These are phyloP conservation scores for Cicer pinnatifidum DNA, from an alignment of 306 rosid species.

Conservation along the genomic window DNA sequence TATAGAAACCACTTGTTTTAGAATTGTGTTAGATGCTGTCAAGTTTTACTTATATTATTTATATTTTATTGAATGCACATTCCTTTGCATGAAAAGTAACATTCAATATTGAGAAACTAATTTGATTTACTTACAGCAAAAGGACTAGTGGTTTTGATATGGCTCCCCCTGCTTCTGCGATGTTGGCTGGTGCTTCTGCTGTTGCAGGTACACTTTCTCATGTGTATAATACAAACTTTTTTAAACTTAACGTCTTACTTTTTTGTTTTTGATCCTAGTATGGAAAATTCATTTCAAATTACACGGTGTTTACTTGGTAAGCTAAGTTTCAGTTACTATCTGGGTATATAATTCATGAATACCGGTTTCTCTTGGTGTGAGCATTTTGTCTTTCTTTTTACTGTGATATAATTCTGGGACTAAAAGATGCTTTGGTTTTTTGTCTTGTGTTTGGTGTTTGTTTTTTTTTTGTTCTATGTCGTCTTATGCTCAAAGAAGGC, in stretches of 20 bases:
- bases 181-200: conserved; percentile 65
- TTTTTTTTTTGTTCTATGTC: conserved; percentile 94
- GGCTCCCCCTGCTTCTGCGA: conserved; percentile 96
- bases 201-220: conserved; percentile 72
- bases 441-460: conserved; percentile 98
- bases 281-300: conserved; percentile 93
- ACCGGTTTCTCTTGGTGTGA: conserved; percentile 61
- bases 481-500: conserved; percentile 96
- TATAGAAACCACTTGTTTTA: background rate
- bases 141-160: conserved; percentile 98
- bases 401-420: conserved; percentile 87
- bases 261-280: conserved; percentile 72
- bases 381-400: conserved; percentile 56
- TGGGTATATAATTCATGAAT: conserved; percentile 55
- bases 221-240: conserved; percentile 43
- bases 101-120: conserved; percentile 47
- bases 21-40: background rate
- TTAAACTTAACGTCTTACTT: conserved; percentile 69
- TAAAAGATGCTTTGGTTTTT: conserved; percentile 94
- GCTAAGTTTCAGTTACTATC: conserved; percentile 73
- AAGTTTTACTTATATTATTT: background rate
- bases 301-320: conserved; percentile 93
- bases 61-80: background rate
- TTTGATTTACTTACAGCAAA: conserved; percentile 69
- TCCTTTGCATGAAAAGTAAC: background rate